A percentile compares a stretch with the other conserved stretches of the same genome.
phyloP scores from a whole-genome alignment of 75 land plant species.

The Picea glauca region DNA sequence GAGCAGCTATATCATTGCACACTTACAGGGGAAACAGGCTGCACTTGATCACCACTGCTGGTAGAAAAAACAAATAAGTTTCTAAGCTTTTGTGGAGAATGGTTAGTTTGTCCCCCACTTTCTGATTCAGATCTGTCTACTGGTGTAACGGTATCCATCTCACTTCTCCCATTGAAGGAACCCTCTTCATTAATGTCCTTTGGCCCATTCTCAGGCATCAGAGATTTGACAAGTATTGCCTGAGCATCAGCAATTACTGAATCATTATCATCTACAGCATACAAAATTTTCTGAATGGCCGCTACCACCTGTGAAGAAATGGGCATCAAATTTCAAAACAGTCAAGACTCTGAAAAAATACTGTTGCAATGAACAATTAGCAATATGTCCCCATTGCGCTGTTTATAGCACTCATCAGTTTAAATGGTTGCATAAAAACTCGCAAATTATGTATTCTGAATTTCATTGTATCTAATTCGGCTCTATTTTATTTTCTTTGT shows the following conservation, averaged over 20 bases:
- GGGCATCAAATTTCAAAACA: conserved; percentile 3
- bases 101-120: neutral
- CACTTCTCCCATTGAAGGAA: neutral
- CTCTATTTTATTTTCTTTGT: too few species aligned
- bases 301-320: conserved; percentile 50
- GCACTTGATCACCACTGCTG: conserved; percentile 1
- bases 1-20: neutral
- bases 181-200: neutral
- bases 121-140: conserved; percentile 10
- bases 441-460: too few species aligned
- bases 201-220: neutral
- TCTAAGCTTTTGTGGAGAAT: conserved; percentile 5
- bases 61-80: neutral
- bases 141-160: neutral
- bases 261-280: conserved; percentile 62
- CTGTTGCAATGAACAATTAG: too few species aligned
- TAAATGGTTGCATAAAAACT: too few species aligned
- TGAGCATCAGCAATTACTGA: conserved; percentile 74
- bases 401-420: too few species aligned
- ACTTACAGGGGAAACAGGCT: conserved; percentile 8
- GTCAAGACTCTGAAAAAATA: neutral
- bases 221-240: conserved; percentile 28
- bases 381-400: too few species aligned
- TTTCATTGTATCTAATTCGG: too few species aligned
- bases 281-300: conserved; percentile 75